These are phyloP conservation scores for Eucommia ulmoides DNA, from an alignment of 257 asterid species.

Conservation along the genomic window DNA sequence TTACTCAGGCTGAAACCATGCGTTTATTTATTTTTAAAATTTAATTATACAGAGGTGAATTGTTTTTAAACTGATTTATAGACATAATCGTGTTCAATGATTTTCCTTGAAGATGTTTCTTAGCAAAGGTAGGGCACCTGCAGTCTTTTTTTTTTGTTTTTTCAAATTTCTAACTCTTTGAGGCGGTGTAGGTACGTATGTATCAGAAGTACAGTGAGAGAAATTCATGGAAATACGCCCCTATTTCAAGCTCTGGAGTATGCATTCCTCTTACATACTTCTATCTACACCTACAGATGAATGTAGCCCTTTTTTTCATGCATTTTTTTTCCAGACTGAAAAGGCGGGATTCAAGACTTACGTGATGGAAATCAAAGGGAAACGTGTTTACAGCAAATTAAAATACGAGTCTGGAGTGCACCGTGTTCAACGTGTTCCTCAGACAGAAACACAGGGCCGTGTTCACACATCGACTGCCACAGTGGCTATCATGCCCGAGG, in stretches of 20 bases:
- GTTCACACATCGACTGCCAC: slow-evolving; percentile 98
- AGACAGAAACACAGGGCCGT: slow-evolving; percentile 97
- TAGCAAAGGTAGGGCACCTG: background rate
- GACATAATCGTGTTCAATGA: too few species aligned
- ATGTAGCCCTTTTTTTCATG: slow-evolving; percentile 1
- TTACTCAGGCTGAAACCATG: too few species aligned
- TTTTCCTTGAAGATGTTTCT: background rate
- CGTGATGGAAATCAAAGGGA: slow-evolving; percentile 95
- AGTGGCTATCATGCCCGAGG: slow-evolving; percentile 99
- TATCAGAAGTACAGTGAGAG: slow-evolving; percentile 80
- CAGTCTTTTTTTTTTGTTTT: background rate
- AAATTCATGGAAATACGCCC: slow-evolving; percentile 59
- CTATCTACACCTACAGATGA: too few species aligned
- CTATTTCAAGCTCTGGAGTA: slow-evolving; percentile 88
- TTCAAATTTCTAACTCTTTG: background rate
- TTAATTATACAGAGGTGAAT: too few species aligned
- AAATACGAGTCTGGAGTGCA: slow-evolving; percentile 98
- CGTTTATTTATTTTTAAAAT: too few species aligned
- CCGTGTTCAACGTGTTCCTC: slow-evolving; percentile 99
- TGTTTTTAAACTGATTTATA: too few species aligned
- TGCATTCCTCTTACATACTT: slow-evolving; percentile 8
- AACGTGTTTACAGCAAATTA: slow-evolving; percentile 85
- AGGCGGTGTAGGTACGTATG: slow-evolving; percentile 60
- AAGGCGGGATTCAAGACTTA: slow-evolving; percentile 80
- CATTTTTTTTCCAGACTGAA: slow-evolving; percentile 45